Evolutionary conservation across 768 basidiomycete genomes (phyloP).

Genomic region (Leucocoprinus leucothites): DNA sequence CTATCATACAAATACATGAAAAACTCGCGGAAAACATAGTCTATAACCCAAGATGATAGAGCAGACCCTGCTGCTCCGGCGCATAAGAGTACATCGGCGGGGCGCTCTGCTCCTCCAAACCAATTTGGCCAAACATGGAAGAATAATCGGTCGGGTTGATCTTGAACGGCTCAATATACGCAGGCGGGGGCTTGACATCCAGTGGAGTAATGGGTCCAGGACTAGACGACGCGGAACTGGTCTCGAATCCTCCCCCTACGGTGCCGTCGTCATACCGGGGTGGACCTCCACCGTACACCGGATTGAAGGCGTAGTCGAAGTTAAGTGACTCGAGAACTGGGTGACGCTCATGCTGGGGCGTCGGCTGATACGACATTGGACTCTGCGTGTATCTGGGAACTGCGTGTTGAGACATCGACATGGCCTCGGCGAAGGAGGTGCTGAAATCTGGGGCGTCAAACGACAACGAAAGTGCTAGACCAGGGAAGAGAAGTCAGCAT

Average conservation of each 20-base stretch:
- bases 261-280: background rate
- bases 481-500: background rate
- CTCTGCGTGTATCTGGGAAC: background rate
- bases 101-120: background rate
- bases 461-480: background rate
- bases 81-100: slow-evolving; percentile 7
- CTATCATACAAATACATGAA: background rate
- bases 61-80: background rate
- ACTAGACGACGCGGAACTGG: slow-evolving; percentile 1
- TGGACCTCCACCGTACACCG: background rate
- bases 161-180: slow-evolving; percentile 3
- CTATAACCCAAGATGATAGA: background rate
- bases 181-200: background rate
- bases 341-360: background rate
- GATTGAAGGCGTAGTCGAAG: background rate
- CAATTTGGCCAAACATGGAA: background rate
- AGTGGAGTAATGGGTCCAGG: slow-evolving; percentile 5
- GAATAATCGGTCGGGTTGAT: slow-evolving; percentile 9
- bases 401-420: background rate
- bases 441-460: background rate
- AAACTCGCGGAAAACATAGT: background rate
- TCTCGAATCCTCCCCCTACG: background rate
- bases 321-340: background rate
- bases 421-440: background rate
- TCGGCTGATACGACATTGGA: background rate